Evolutionary conservation across 768 basidiomycete genomes (phyloP), one percentile per base, ranked within the genome.

Genomic region (Amanita jacksonii): DNA sequence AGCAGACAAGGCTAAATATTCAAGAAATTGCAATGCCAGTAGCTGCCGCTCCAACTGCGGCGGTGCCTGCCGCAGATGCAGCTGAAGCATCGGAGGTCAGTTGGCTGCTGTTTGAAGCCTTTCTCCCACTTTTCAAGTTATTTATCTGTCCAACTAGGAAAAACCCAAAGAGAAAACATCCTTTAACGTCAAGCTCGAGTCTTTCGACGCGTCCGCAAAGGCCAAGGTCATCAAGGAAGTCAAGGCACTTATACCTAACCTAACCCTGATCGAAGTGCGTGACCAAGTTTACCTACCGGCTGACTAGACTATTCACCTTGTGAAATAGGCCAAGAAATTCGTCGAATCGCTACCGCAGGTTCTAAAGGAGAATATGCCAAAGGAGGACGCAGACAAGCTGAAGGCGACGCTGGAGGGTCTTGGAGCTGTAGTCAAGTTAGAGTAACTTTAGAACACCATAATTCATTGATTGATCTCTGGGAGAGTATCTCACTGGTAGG

Each of bases 151-250:
- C 20, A 10, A 38, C 12, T 50, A 90, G 82, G 90, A 91, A 63
- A 96, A 93, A 58, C 92, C 92, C 38, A 97, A 96, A 68, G 96
- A 97, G 70, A 98, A 98, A 80, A 96, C 92, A 13, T 74, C 93
- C 25, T 99, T 99, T 69, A 93, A 82, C 54, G 85, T 97, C 58
- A 91, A 80, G 64, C 76, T 99, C 32, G 90, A 94, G 59, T 90
- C 90, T 37, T 96, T 98, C 57, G 93, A 96, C 49, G 79, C 91
- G 2, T 71, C 76, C 8, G 72, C 87, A 41, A 99, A 99, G 64
- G 86, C 96, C 22, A 99, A 99, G 70, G 79, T 97, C 56, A 99
- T 99, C 58, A 79, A 87, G 54, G 96, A 98, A 66, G 89, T 99
- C 55, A 99, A 99, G 74, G 87, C 87, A 5, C 60, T 98, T 50